These are phyloP conservation scores for Pythium folliculosum DNA, from an alignment of 352 stramenopile genomes.

Conservation along the genomic window DNA sequence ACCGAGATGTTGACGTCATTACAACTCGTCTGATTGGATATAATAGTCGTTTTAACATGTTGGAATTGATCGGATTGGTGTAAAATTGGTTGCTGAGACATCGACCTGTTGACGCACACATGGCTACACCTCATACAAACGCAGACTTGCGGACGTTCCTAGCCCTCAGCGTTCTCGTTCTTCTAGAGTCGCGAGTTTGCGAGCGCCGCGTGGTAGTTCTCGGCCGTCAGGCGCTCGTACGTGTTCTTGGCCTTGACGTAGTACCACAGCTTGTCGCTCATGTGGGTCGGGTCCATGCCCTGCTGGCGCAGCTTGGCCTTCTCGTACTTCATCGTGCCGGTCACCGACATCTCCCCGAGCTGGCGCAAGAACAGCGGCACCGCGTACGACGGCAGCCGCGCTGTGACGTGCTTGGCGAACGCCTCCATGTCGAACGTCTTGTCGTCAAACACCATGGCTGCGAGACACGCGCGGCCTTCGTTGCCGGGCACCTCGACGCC, in stretches of 20 bases:
- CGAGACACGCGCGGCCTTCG: conserved; percentile 84
- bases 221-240: conserved; percentile 58
- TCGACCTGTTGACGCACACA: neutral
- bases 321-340: conserved; percentile 91
- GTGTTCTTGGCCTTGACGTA: conserved; percentile 48
- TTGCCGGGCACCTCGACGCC: conserved; percentile 68
- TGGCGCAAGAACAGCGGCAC: conserved; percentile 86
- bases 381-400: conserved; percentile 63
- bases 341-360: conserved; percentile 73
- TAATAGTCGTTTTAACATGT: neutral
- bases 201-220: conserved; percentile 47
- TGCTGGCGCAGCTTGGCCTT: conserved; percentile 88
- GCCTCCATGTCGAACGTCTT: conserved; percentile 52
- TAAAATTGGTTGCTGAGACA: neutral
- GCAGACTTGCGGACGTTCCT: neutral
- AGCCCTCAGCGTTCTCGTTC: neutral
- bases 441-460: conserved; percentile 80
- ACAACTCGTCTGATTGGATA: neutral
- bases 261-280: conserved; percentile 64
- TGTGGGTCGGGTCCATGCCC: conserved; percentile 66
- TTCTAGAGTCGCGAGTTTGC: conserved; percentile 2
- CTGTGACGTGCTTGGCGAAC: conserved; percentile 56
- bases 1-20: neutral
- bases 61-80: neutral
- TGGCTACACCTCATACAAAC: conserved; percentile 1